Base-by-base conservation (phyloP, 78 protist genomes). In the Creolimax fragrantissima region DNA sequence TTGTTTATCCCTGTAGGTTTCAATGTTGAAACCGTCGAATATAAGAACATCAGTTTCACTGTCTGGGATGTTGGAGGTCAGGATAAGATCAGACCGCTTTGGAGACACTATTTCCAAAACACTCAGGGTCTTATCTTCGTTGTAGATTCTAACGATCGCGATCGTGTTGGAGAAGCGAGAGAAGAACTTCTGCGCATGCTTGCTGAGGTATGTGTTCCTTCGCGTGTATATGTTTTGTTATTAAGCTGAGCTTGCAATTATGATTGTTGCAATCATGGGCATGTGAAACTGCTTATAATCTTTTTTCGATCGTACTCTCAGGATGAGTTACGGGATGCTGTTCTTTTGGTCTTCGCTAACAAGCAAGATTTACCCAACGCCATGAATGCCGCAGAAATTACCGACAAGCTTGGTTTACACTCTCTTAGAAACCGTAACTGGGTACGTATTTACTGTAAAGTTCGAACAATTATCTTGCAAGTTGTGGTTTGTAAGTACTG, bases 31-130 rank as follows among this genome's bases (percentile, higher is more conserved):
- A 91, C 94, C 3, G 96, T 99, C n/a, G 94, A 95, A 47, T 97
- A 96, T 94, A 94, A 96, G 96, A 97, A 97, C 84, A 90, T 98
- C 89, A 93, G 85, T 81, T 97, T 97, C 67, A 96, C 96, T 36
- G 88, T 97, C 43, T 98, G 98, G 99, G 98, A 98, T 84, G 97
- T 98, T 81, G 99, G 99, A 4, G 99, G 99, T 32, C 98, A 97
- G 93, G 98, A 97, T 89, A 96, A 95, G 93, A 95, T 99, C 83
- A 92, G 99, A 2, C 97, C 97, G n/a, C 94, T 98, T 17, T 98
- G 98, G 99, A 74, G 92, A 3, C 97, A 96, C 91, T 96, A 97
- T 85, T 98, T 89, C 97, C 95, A 92, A 47, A 95, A 95, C 94
- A 86, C 94, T 4, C 90, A 88, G 45, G 90, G 89, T 17, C 35